These are phyloP conservation scores for Zalaria sp. DNA, from an alignment of 2,329 filamentous ascomycete species.

Conservation along the genomic window DNA sequence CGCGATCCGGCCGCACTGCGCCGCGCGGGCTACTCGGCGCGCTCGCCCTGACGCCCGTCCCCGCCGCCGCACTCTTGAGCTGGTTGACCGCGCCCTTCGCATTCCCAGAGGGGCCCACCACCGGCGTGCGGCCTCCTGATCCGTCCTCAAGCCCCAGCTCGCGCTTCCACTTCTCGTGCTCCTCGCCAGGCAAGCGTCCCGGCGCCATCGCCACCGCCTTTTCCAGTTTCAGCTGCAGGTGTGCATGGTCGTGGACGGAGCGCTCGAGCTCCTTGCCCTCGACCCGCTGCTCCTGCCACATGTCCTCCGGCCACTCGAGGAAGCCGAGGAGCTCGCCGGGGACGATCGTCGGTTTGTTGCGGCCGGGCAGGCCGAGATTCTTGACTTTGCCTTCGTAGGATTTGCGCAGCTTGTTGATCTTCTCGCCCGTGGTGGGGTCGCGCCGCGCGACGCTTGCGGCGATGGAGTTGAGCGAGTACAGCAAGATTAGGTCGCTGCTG, in stretches of 20 bases:
- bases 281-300: conserved; percentile 25
- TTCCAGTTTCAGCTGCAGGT: conserved; percentile 23
- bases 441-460: conserved; percentile 44
- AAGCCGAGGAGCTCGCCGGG: conserved; percentile 20
- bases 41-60: conserved; percentile 10
- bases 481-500: conserved; percentile 42
- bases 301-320: conserved; percentile 23
- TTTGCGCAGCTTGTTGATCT: conserved; percentile 48
- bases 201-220: conserved; percentile 27
- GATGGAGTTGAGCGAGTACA: conserved; percentile 42
- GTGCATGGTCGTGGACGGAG: conserved; percentile 11
- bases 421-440: conserved; percentile 49
- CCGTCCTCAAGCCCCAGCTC: conserved; percentile 30
- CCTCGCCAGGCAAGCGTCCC: conserved; percentile 25
- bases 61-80: conserved; percentile 5
- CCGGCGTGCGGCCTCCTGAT: conserved; percentile 8
- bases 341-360: conserved; percentile 31
- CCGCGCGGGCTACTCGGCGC: conserved; percentile 21
- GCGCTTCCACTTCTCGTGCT: conserved; percentile 26
- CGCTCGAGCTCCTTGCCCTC: conserved; percentile 24
- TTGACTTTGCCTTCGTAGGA: conserved; percentile 41
- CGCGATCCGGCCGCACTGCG: conserved; percentile 45
- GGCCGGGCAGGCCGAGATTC: conserved; percentile 31
- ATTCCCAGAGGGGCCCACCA: background rate
- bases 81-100: conserved; percentile 7